These are phyloP conservation scores for Aphanomyces euteiches DNA, from an alignment of 352 stramenopile genomes.

Conservation along the genomic window DNA sequence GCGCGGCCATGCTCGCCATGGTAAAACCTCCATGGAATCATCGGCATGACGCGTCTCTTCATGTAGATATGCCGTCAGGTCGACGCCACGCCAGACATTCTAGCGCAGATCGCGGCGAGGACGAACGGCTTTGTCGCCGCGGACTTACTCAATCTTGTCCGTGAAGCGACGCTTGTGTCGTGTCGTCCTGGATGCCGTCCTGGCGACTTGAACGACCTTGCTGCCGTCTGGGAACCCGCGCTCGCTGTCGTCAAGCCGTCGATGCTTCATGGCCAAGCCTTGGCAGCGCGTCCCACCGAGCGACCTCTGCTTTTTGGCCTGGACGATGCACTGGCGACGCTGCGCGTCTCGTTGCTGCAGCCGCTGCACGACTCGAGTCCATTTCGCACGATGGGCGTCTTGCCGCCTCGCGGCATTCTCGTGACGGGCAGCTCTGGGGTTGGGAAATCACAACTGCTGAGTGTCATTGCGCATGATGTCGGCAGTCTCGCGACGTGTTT, in stretches of 20 bases:
- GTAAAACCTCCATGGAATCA: conserved; percentile 52
- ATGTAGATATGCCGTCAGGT: conserved; percentile 21
- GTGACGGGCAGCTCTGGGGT: conserved; percentile 98
- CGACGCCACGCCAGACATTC: conserved; percentile 53
- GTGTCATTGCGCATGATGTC: conserved; percentile 58
- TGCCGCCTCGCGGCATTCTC: conserved; percentile 95
- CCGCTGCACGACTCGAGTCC: conserved; percentile 93
- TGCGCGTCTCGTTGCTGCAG: conserved; percentile 96
- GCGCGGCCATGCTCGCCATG: conserved; percentile 89
- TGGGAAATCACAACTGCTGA: conserved; percentile 96
- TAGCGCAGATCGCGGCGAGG: conserved; percentile 88
- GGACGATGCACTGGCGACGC: conserved; percentile 93
- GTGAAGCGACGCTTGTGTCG: conserved; percentile 61
- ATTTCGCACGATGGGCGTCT: conserved; percentile 96
- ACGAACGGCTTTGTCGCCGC: conserved; percentile 94
- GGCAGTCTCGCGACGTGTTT: conserved; percentile 78
- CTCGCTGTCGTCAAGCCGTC: conserved; percentile 91
- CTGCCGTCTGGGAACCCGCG: conserved; percentile 70
- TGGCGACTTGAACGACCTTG: conserved; percentile 13
- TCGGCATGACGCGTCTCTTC: neutral
- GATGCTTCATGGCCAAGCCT: conserved; percentile 89
- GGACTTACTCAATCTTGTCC: conserved; percentile 74
- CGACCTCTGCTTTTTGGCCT: conserved; percentile 93
- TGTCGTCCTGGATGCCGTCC: conserved; percentile 42
- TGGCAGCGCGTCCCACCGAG: neutral